These are phyloP conservation scores for Symbiodinium natans DNA, from an alignment of 73 alveolate genomes.

Conservation along the genomic window DNA sequence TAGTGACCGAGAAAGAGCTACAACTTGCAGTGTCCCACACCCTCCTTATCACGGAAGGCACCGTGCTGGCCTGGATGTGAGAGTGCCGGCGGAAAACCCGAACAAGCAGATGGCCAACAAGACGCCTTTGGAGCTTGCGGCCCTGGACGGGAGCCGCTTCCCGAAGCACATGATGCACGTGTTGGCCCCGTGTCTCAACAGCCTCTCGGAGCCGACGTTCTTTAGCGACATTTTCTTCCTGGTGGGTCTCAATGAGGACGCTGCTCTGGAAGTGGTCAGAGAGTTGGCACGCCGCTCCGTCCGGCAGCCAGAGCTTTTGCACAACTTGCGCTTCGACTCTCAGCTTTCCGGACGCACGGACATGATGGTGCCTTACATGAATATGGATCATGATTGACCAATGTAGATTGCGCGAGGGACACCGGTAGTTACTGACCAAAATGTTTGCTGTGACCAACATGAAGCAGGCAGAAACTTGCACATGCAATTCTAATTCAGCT, in stretches of 20 bases:
- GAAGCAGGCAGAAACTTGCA: too few species aligned
- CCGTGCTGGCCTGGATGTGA: background rate
- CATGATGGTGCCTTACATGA: too few species aligned
- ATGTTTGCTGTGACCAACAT: too few species aligned
- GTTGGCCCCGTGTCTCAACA: slow-evolving; percentile 25
- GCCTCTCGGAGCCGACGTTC: background rate
- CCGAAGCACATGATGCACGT: slow-evolving; percentile 30
- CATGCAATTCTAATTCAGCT: too few species aligned
- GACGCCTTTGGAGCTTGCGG: slow-evolving; percentile 24
- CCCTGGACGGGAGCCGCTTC: slow-evolving; percentile 31
- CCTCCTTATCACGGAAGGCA: background rate
- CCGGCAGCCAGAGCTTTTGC: slow-evolving; percentile 12
- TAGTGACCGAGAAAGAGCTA: too few species aligned
- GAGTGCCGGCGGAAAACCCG: background rate
- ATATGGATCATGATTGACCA: too few species aligned
- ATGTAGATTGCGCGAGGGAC: too few species aligned
- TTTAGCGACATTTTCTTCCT: slow-evolving; percentile 18
- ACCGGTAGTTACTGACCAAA: too few species aligned
- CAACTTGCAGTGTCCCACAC: too few species aligned
- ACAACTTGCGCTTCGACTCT: background rate
- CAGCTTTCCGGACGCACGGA: slow-evolving; percentile 8
- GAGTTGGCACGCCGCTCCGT: slow-evolving; percentile 12
- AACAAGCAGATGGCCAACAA: background rate
- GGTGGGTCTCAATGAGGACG: background rate
- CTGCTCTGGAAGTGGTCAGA: background rate